Evolutionary conservation across 768 basidiomycete genomes (phyloP), one percentile per base, ranked within the genome.

Genomic region (Suillus variegatus): DNA sequence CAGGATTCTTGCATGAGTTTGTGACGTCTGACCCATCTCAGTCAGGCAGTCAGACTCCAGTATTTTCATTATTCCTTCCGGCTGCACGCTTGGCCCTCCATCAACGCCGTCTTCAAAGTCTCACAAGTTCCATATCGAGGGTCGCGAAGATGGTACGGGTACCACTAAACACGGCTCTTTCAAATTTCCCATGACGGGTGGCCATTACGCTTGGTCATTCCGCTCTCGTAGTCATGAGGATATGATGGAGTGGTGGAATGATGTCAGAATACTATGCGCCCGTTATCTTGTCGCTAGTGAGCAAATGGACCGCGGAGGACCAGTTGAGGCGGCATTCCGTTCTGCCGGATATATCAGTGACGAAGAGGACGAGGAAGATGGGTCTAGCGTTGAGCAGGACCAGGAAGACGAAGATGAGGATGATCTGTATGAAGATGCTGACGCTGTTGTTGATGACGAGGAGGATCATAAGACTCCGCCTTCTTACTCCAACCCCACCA

Each of bases 181-280:
- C 72, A 84, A 66, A 72, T 72, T 60, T 67, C 77, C 32, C 67
- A 85, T 68, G 63, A 65, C 65, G 40, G 74, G 69, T 32, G 75
- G 82, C 28, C 80, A 86, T 63, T 84, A 87, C 71, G 93, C 93
- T 36, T 99, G 92, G 88, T 92, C 89, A 57, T 99, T 99, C 84
- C 85, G 95, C 43, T 86, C 92, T 55, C 81, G 97, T 66, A 91
- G 89, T 65, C 87, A 92, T 69, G 97, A 99, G 68, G 97, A 98
- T 70, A 95, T 98, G 94, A 94, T 98, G 94, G 97, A 99, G 80
- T 97, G 97, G 94, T 99, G 97, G 97, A 99, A 99, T 74, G 97
- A 99, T 74, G 83, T 95, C 47, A 79, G 93, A 66, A 95, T 96
- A 94, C 81, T 97, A 47, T 96, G 95, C 71, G 94, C 95, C 25